These are phyloP conservation scores for Sugiyamaella sp. DNA, from an alignment of 1,139 yeast species.

Conservation along the genomic window DNA sequence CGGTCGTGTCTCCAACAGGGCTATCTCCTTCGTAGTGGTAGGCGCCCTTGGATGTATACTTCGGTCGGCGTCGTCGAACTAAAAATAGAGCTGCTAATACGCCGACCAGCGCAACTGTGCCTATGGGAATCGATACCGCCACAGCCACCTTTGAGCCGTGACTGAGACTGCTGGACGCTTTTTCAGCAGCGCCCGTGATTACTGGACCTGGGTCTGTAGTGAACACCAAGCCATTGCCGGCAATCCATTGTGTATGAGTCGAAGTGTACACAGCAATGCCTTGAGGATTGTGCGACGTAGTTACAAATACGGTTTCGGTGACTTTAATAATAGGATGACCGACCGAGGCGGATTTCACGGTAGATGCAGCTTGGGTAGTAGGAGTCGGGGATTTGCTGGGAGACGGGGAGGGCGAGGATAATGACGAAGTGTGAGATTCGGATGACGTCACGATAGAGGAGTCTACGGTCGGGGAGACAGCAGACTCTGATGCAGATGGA, in stretches of 20 bases:
- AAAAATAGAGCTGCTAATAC: slow-evolving; percentile 11
- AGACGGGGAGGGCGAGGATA: slow-evolving; percentile 4
- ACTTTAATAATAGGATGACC: slow-evolving; percentile 5
- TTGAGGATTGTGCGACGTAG: slow-evolving; percentile 7
- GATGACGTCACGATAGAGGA: slow-evolving; percentile 3
- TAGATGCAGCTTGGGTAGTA: not conserved
- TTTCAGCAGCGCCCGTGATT: slow-evolving; percentile 12
- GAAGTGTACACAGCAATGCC: slow-evolving; percentile 19
- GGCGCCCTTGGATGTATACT: slow-evolving; percentile 1
- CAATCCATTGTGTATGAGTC: slow-evolving; percentile 23
- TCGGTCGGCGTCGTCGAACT: slow-evolving; percentile 8
- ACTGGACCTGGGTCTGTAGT: slow-evolving; percentile 23
- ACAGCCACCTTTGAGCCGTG: slow-evolving; percentile 23
- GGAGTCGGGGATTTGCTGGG: slow-evolving; percentile 1
- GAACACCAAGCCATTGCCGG: slow-evolving; percentile 15
- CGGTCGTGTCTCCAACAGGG: slow-evolving; percentile 2
- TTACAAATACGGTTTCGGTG: slow-evolving; percentile 19
- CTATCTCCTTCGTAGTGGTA: slow-evolving; percentile 9
- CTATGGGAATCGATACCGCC: slow-evolving; percentile 22
- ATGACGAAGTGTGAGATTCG: not conserved
- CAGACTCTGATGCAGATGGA: slow-evolving; percentile 1
- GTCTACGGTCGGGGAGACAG: not conserved
- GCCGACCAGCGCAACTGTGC: slow-evolving; percentile 20
- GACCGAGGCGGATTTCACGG: not conserved
- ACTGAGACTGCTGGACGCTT: slow-evolving; percentile 3